Evolutionary conservation across 345 rosid species (phyloP).

Genomic region (Leavenworthia alabamica): DNA sequence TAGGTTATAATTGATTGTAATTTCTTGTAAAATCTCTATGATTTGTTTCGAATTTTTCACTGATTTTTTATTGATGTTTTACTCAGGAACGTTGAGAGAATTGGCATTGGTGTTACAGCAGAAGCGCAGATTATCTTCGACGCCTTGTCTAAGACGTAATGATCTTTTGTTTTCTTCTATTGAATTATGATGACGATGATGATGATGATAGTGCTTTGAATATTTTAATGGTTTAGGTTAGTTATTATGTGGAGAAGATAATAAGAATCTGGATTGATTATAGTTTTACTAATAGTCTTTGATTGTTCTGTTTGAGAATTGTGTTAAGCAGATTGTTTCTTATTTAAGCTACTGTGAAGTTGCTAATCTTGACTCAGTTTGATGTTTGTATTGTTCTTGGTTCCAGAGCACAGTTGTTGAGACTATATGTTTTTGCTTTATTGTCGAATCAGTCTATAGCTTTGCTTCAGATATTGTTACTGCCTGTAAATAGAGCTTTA

Average conservation of each 20-base stretch:
- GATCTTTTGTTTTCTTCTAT: neutral
- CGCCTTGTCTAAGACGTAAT: conserved; percentile 69
- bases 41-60: neutral
- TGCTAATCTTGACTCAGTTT: neutral
- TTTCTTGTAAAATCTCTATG: neutral
- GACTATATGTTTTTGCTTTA: neutral
- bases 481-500: neutral
- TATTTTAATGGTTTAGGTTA: conserved; percentile 5
- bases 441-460: neutral
- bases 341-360: neutral
- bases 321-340: neutral
- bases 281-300: neutral
- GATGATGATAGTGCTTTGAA: neutral
- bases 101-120: conserved; percentile 76
- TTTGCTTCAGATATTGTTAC: neutral
- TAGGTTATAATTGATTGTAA: conserved; percentile 38
- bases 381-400: neutral
- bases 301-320: neutral
- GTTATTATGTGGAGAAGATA: neutral
- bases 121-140: conserved; percentile 77
- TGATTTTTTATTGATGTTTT: neutral
- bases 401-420: neutral
- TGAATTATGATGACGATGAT: neutral
- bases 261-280: neutral
- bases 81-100: conserved; percentile 61